Evolutionary conservation across 2,329 filamentous ascomycete genomes (phyloP).

Genomic region (Colletotrichum lentis): DNA sequence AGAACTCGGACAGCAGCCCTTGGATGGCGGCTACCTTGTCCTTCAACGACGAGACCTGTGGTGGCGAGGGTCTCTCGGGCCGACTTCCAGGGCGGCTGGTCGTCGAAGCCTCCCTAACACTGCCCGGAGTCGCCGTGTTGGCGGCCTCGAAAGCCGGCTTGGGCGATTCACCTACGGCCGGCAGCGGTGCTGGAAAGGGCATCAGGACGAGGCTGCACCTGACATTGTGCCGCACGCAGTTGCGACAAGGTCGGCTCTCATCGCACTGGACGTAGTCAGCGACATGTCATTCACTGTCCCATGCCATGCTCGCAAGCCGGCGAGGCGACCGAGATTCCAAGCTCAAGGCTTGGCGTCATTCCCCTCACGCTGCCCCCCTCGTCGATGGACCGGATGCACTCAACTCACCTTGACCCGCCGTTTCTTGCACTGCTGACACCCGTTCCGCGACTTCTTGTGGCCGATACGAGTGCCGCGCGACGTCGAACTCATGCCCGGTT

Average conservation of each 20-base stretch:
- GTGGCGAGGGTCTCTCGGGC: slow-evolving; percentile 11
- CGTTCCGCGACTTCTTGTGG: slow-evolving; percentile 35
- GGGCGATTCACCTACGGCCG: slow-evolving; percentile 27
- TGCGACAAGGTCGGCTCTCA: slow-evolving; percentile 31
- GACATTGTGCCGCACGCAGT: slow-evolving; percentile 34
- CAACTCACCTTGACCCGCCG: slow-evolving; percentile 34
- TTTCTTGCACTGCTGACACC: slow-evolving; percentile 35
- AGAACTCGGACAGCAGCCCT: slow-evolving; percentile 24
- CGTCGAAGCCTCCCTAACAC: slow-evolving; percentile 21
- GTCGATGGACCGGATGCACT: neutral
- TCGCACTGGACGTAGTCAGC: slow-evolving; percentile 31
- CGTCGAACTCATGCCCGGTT: slow-evolving; percentile 1
- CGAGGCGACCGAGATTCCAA: no score
- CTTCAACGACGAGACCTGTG: slow-evolving; percentile 25
- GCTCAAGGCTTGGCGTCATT: slow-evolving; percentile 4
- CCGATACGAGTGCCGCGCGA: slow-evolving; percentile 33
- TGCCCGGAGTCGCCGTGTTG: slow-evolving; percentile 25
- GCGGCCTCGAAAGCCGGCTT: slow-evolving; percentile 17
- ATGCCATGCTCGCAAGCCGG: neutral
- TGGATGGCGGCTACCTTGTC: slow-evolving; percentile 33
- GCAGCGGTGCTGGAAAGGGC: slow-evolving; percentile 19
- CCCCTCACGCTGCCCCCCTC: no score
- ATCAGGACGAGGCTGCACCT: slow-evolving; percentile 32
- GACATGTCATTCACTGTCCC: neutral
- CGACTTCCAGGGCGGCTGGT: slow-evolving; percentile 22